These are phyloP conservation scores for Colletotrichum scovillei DNA, from an alignment of 2,329 filamentous ascomycete species.

Conservation along the genomic window DNA sequence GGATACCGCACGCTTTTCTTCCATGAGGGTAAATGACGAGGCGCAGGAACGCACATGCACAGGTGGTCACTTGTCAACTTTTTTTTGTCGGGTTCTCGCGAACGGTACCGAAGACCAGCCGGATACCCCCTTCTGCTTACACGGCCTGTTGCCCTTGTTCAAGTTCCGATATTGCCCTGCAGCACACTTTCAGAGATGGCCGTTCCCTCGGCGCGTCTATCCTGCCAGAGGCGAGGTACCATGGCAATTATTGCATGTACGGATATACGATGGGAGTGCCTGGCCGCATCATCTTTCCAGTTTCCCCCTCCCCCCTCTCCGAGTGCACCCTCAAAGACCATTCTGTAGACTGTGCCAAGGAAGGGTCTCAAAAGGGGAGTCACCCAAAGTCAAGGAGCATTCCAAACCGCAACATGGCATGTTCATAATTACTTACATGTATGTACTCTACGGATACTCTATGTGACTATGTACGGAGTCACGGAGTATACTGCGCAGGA, in stretches of 20 bases:
- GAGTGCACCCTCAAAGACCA: constrained; percentile 12
- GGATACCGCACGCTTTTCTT: neutral
- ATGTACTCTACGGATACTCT: neutral
- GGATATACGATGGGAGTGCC: neutral
- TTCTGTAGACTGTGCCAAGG: neutral
- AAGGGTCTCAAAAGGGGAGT: neutral
- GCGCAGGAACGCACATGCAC: constrained; percentile 15
- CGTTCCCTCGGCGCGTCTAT: neutral
- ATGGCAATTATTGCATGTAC: constrained; percentile 7
- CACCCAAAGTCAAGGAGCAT: constrained; percentile 6
- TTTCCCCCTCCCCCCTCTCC: constrained; percentile 6
- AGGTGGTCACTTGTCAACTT: constrained; percentile 29
- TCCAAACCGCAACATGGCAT: constrained; percentile 22
- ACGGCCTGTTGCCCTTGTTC: neutral
- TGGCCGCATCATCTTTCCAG: neutral
- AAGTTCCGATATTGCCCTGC: constrained; percentile 3
- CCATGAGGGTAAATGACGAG: constrained; percentile 13
- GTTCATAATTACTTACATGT: neutral
- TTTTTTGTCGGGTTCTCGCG: constrained; percentile 20
- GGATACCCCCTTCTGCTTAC: neutral
- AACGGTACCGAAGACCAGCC: constrained; percentile 20
- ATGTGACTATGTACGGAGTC: no score
- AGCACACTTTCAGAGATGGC: neutral
- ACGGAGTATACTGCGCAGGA: neutral
- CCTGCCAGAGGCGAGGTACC: neutral